Evolutionary conservation across 1,284 basidiomycete genomes (phyloP).

Genomic region (Rhodotorula sp.): DNA sequence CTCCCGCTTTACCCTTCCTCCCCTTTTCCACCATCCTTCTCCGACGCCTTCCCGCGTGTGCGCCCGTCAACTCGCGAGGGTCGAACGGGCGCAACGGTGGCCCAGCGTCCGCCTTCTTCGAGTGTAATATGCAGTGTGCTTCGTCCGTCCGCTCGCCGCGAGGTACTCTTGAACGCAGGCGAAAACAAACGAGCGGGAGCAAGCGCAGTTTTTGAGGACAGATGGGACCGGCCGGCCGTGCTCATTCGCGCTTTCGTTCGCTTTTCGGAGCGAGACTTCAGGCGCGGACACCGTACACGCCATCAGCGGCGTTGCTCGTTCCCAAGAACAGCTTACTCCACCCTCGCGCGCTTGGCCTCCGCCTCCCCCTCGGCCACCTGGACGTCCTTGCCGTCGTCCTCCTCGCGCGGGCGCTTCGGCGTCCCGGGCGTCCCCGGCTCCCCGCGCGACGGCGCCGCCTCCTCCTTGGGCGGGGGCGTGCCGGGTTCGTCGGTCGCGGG

Average conservation of each 20-base stretch:
- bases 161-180: no score
- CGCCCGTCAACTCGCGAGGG: no score
- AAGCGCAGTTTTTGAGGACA: no score
- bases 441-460: not conserved
- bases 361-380: slow-evolving; percentile 17
- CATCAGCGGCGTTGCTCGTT: no score
- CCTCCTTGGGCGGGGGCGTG: not conserved
- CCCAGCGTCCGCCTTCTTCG: not conserved
- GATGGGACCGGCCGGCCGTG: no score
- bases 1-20: not conserved
- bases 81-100: no score
- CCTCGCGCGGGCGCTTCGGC: slow-evolving; percentile 30
- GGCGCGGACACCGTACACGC: no score
- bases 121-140: not conserved
- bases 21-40: not conserved
- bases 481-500: not conserved
- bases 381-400: slow-evolving; percentile 6
- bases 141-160: not conserved
- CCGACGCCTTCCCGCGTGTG: no score
- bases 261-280: no score
- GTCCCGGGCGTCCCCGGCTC: slow-evolving; percentile 15
- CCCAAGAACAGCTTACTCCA: not conserved
- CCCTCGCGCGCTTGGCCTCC: slow-evolving; percentile 5
- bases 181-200: no score
- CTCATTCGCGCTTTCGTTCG: no score